Evolutionary conservation across 2,329 filamentous ascomycete species (phyloP).

Genomic region (Purpureocillium lavendulum): DNA sequence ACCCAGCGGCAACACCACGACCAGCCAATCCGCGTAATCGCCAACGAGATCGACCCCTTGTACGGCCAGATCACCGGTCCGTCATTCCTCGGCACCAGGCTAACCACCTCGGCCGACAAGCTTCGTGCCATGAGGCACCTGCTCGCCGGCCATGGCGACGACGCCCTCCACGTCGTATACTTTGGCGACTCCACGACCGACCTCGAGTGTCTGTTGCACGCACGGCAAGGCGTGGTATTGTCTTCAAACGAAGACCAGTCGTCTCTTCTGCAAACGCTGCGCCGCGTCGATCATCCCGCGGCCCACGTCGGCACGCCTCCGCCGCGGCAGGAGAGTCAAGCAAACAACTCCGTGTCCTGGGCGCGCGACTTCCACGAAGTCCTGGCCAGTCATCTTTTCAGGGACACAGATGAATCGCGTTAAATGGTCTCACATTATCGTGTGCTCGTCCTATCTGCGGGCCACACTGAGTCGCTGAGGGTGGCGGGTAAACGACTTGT

Average conservation of each 20-base stretch:
- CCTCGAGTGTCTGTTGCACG: conserved; percentile 40
- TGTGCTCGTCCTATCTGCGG: no score
- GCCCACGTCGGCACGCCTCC: conserved; percentile 21
- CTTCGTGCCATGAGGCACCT: conserved; percentile 27
- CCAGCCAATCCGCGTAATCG: conserved; percentile 23
- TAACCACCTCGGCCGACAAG: conserved; percentile 38
- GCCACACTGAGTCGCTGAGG: no score
- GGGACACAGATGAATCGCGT: conserved; percentile 1
- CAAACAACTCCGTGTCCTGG: conserved; percentile 23
- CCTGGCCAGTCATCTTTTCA: conserved; percentile 19
- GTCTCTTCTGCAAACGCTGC: conserved; percentile 26
- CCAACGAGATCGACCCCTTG: conserved; percentile 30
- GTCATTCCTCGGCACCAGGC: conserved; percentile 13
- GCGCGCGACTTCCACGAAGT: conserved; percentile 36
- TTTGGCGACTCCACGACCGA: conserved; percentile 52
- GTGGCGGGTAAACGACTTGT: no score
- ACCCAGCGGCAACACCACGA: conserved; percentile 13
- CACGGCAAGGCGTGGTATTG: conserved; percentile 36
- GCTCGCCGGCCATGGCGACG: conserved; percentile 4
- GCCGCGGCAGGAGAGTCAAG: conserved; percentile 1
- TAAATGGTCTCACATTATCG: neutral
- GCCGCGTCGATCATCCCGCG: conserved; percentile 27
- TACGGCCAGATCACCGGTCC: conserved; percentile 34
- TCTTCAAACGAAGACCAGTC: conserved; percentile 22
- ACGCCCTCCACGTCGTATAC: conserved; percentile 31